phyloP scores from a whole-genome alignment of 2,329 filamentous ascomycete species.

The Colletotrichum tofieldiae region DNA sequence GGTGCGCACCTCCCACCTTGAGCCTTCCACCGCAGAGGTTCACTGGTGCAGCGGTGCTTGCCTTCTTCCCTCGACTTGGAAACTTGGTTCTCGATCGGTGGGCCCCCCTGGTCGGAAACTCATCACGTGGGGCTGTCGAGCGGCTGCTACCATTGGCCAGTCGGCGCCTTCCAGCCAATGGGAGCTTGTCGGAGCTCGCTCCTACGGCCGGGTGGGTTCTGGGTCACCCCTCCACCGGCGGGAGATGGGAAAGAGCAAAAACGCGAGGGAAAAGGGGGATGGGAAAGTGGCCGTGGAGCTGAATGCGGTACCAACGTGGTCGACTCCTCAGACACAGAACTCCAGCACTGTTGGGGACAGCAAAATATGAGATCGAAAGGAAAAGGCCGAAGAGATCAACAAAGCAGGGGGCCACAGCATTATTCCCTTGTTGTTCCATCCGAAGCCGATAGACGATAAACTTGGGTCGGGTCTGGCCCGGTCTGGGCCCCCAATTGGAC shows the following conservation, averaged over 20 bases:
- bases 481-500: not conserved
- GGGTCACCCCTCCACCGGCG: not conserved
- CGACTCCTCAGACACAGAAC: not conserved
- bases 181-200: conserved; percentile 37
- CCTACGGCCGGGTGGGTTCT: conserved; percentile 7
- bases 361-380: not conserved
- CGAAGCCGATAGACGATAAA: not conserved
- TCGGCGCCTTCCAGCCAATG: conserved; percentile 18
- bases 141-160: conserved; percentile 21
- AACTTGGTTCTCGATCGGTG: conserved; percentile 27
- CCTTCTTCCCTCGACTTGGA: not conserved
- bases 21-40: not conserved
- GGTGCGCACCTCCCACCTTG: not conserved
- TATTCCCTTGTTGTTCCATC: not conserved
- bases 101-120: conserved; percentile 10
- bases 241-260: conserved; percentile 19
- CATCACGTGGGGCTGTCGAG: conserved; percentile 10
- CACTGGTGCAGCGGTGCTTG: not conserved
- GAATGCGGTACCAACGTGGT: not conserved
- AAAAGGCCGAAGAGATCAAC: not conserved
- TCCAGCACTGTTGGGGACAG: not conserved
- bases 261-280: conserved; percentile 2
- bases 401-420: not conserved
- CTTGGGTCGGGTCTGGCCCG: not conserved
- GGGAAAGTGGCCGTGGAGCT: conserved; percentile 9